phyloP scores from a whole-genome alignment of 2,329 filamentous ascomycete genomes.

The Xylariales sp. region DNA sequence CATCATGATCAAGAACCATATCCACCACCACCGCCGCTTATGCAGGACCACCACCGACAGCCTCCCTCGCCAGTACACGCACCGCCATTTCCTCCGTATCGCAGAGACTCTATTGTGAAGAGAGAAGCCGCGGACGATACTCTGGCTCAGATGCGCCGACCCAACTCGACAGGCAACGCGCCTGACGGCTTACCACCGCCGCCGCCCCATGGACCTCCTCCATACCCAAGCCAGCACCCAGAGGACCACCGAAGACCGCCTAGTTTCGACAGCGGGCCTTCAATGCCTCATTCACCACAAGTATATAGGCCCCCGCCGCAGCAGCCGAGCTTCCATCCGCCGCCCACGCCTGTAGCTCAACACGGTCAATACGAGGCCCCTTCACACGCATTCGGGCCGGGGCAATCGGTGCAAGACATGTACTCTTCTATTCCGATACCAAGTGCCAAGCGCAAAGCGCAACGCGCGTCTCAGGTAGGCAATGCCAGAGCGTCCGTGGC shows the following conservation, averaged over 20 bases:
- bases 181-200: slow-evolving; percentile 31
- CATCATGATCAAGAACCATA: slow-evolving; percentile 53
- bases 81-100: slow-evolving; percentile 36
- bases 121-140: slow-evolving; percentile 47
- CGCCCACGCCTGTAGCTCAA: slow-evolving; percentile 24
- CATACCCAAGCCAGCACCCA: slow-evolving; percentile 30
- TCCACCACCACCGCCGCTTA: slow-evolving; percentile 49
- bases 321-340: slow-evolving; percentile 18
- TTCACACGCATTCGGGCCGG: slow-evolving; percentile 34
- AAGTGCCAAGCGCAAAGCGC: slow-evolving; percentile 56
- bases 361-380: slow-evolving; percentile 24
- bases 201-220: slow-evolving; percentile 27
- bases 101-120: slow-evolving; percentile 52
- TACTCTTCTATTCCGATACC: slow-evolving; percentile 34
- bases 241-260: slow-evolving; percentile 49
- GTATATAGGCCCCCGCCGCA: slow-evolving; percentile 25
- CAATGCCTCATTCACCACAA: slow-evolving; percentile 39
- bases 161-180: slow-evolving; percentile 45
- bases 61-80: slow-evolving; percentile 42
- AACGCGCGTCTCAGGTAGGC: slow-evolving; percentile 58
- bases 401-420: slow-evolving; percentile 30
- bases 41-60: slow-evolving; percentile 19
- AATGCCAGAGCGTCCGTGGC: slow-evolving; percentile 5
- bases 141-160: slow-evolving; percentile 40
- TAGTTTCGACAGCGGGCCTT: slow-evolving; percentile 45